Percentiles rank a stretch among this genome's conserved stretches.
phyloP scores from a whole-genome alignment of 2,329 filamentous ascomycete species.

The Cercospora zeae-maydis region DNA sequence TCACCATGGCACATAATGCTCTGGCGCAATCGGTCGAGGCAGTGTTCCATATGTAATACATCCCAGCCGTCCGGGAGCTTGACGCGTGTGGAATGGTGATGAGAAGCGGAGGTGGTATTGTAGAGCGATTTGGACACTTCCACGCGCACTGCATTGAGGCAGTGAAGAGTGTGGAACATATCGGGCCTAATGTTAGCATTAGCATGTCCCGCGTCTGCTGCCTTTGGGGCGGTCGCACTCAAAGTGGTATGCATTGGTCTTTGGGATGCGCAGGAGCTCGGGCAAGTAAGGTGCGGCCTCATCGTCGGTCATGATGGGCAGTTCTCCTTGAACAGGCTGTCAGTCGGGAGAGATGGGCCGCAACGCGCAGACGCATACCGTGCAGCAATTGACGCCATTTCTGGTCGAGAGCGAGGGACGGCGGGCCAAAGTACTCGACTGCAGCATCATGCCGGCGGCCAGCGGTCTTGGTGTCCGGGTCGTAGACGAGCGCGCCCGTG shows the following conservation, averaged over 20 bases:
- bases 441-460: constrained; percentile 12
- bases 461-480: constrained; percentile 7
- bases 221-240: neutral
- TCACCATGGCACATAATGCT: constrained; percentile 24
- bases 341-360: neutral
- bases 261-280: constrained; percentile 15
- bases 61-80: constrained; percentile 13
- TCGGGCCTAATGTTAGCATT: constrained; percentile 12
- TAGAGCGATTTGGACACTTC: constrained; percentile 19
- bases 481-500: constrained; percentile 18
- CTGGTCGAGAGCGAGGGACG: constrained; percentile 16
- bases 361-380: neutral
- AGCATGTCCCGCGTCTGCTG: neutral
- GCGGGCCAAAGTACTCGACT: constrained; percentile 22
- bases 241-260: constrained; percentile 13
- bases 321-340: constrained; percentile 5
- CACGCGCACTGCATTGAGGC: constrained; percentile 24
- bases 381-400: constrained; percentile 20
- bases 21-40: constrained; percentile 23
- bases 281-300: constrained; percentile 11
- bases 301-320: constrained; percentile 18
- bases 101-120: constrained; percentile 8
- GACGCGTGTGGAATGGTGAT: neutral
- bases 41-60: constrained; percentile 22
- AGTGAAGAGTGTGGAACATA: constrained; percentile 25